A percentile compares a stretch with the other conserved stretches of the same genome.
Evolutionary conservation across 1,284 basidiomycete genomes (phyloP).

Genomic region (Leccinum olivaceoglutinosum): DNA sequence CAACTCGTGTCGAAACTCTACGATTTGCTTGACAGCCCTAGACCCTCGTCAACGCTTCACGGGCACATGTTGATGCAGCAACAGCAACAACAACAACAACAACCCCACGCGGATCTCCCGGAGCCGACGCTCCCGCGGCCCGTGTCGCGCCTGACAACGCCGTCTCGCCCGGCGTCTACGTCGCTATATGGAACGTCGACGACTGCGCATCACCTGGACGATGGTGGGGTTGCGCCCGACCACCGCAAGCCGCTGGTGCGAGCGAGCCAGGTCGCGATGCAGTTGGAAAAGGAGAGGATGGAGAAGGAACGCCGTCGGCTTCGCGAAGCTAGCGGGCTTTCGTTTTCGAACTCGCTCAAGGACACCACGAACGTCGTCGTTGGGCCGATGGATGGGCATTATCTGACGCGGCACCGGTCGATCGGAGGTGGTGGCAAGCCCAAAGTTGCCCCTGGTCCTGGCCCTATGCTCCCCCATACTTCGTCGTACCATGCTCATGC

Average conservation of each 20-base stretch:
- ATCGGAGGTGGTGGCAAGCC: constrained; percentile 14
- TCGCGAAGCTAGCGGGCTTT: constrained; percentile 8
- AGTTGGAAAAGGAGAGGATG: constrained; percentile 27
- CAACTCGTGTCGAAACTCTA: too few relatives aligned
- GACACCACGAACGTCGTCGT: constrained; percentile 25
- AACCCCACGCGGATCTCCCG: too few relatives aligned
- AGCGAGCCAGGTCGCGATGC: constrained; percentile 32
- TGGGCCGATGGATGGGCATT: constrained; percentile 10
- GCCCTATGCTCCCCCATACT: neutral
- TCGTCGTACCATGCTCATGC: neutral
- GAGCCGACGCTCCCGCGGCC: too few relatives aligned
- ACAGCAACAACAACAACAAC: too few relatives aligned
- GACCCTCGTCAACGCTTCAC: too few relatives aligned
- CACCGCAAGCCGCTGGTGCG: constrained; percentile 27
- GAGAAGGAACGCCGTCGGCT: constrained; percentile 27
- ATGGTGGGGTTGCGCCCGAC: constrained; percentile 6
- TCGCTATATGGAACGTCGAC: constrained; percentile 13
- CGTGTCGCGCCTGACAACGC: too few relatives aligned
- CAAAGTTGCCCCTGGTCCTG: constrained; percentile 5
- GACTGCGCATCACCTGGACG: constrained; percentile 17
- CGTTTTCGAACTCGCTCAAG: constrained; percentile 23
- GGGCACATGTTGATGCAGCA: too few relatives aligned
- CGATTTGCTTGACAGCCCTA: too few relatives aligned
- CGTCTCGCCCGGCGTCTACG: constrained; percentile 9
- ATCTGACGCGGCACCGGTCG: constrained; percentile 17